Conservation (phyloP, 441 rosid genomes). For the Corymbia citriodora region DNA sequence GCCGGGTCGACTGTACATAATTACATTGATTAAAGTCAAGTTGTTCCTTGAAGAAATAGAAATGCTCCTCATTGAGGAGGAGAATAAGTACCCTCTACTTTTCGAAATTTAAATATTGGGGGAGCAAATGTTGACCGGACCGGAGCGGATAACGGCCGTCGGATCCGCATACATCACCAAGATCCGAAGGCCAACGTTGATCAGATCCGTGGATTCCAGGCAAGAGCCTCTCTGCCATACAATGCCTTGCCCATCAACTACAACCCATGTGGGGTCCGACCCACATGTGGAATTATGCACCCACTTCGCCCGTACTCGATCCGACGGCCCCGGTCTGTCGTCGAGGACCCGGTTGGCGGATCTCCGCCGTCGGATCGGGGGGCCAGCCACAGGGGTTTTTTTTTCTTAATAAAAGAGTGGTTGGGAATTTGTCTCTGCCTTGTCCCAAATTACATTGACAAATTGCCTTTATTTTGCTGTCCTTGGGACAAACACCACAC, state of each 20-base stretch:
- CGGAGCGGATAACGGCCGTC: neutral
- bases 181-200: neutral
- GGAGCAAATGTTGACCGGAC: neutral
- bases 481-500: neutral
- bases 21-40: neutral
- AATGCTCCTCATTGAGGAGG: neutral
- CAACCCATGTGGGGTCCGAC: neutral
- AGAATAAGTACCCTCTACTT: neutral
- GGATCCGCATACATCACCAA: neutral
- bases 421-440: neutral
- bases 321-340: neutral
- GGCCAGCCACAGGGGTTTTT: neutral
- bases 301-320: neutral
- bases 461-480: neutral
- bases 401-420: neutral
- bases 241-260: neutral
- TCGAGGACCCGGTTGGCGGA: neutral
- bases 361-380: neutral
- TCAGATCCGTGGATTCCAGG: neutral
- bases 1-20: neutral
- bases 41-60: neutral
- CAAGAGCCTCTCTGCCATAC: neutral
- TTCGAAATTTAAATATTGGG: neutral
- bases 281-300: neutral
- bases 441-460: neutral